Base-by-base conservation (phyloP, 2,329 filamentous ascomycete genomes). In the Xylaria sp. region DNA sequence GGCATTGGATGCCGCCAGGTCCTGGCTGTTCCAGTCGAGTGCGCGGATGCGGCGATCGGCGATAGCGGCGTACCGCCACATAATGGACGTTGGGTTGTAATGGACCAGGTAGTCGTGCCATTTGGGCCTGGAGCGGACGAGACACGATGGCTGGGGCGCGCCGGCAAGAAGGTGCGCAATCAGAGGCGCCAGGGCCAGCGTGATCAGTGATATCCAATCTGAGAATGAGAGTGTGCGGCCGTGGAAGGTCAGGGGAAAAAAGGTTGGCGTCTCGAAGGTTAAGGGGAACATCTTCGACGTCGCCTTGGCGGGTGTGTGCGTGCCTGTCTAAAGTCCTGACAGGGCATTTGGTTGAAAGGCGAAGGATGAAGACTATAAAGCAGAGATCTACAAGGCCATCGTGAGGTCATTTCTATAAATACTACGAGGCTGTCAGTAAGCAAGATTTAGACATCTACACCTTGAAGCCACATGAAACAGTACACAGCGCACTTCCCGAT, bases 61-160 rank as follows among this genome's bases (percentile, higher is more conserved):
- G 49, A 78, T 76, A n/a, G 72, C 72, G 6, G 71, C 71, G 60
- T 79, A 78, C 0, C 74, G 72, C 73, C 75, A 78, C 14, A 77
- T 25, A 9, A 78, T 77, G 0, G 76, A 74, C 2, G 74, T 78
- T 0, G 76, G 76, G 57, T 77, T 78, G 47, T 72, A 77, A 43
- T 69, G 69, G n/a, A 68, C 65, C 0, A 77, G 35, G 2, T 55
- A 38, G 9, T 77, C 72, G 57, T 73, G 69, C 76, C 73, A 77
- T 23, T 38, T 62, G 0, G 73, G 74, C 17, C 17, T 42, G 9
- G 21, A 19, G 54, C 62, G 71, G 67, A 14, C 9, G 6, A 76
- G 62, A 66, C 71, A 69, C 0, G 70, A 67, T n/a, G 65, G 38
- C 4, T 50, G 52, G 21, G 73, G 73, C 0, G 70, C 61, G 0